phyloP scores from a whole-genome alignment of 2,329 filamentous ascomycete species.

The Exophiala dermatitidis region DNA sequence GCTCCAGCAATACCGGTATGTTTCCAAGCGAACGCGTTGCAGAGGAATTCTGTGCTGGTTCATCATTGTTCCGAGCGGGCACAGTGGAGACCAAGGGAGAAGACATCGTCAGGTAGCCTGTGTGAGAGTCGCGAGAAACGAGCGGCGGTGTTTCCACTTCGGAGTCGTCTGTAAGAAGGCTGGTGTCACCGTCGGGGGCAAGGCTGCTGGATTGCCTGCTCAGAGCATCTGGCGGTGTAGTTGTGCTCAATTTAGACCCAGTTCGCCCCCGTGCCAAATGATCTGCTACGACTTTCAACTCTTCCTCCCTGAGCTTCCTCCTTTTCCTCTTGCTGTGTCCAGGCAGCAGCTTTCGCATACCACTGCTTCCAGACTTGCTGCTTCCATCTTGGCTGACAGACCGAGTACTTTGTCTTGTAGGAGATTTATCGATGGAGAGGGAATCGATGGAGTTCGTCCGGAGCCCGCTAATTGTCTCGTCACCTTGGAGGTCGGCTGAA shows the following conservation, averaged over 20 bases:
- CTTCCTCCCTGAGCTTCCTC: slow-evolving; percentile 29
- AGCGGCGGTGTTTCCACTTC: slow-evolving; percentile 37
- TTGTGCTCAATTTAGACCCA: slow-evolving; percentile 1
- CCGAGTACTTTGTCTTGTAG: slow-evolving; percentile 32
- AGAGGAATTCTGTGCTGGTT: slow-evolving; percentile 29
- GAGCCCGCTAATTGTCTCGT: slow-evolving; percentile 31
- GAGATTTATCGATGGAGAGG: slow-evolving; percentile 30
- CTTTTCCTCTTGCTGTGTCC: slow-evolving; percentile 41
- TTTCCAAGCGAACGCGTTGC: slow-evolving; percentile 8
- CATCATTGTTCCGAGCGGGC: slow-evolving; percentile 35
- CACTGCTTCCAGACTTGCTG: slow-evolving; percentile 36
- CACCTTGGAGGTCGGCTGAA: slow-evolving; percentile 24
- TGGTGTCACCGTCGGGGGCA: slow-evolving; percentile 16
- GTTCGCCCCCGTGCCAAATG: slow-evolving; percentile 20
- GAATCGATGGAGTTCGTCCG: slow-evolving; percentile 34
- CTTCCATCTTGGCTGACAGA: slow-evolving; percentile 35
- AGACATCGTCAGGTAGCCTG: slow-evolving; percentile 61
- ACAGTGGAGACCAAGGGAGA: slow-evolving; percentile 59
- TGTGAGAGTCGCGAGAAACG: slow-evolving; percentile 56
- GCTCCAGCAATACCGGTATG: slow-evolving; percentile 19
- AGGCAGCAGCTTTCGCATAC: slow-evolving; percentile 48
- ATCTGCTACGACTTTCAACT: slow-evolving; percentile 20
- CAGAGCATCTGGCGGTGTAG: slow-evolving; percentile 3
- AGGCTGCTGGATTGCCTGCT: slow-evolving; percentile 19
- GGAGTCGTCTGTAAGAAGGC: slow-evolving; percentile 24